Base-by-base conservation (phyloP, 192 early-diverging fungal species). In the Coemansia sp. region DNA sequence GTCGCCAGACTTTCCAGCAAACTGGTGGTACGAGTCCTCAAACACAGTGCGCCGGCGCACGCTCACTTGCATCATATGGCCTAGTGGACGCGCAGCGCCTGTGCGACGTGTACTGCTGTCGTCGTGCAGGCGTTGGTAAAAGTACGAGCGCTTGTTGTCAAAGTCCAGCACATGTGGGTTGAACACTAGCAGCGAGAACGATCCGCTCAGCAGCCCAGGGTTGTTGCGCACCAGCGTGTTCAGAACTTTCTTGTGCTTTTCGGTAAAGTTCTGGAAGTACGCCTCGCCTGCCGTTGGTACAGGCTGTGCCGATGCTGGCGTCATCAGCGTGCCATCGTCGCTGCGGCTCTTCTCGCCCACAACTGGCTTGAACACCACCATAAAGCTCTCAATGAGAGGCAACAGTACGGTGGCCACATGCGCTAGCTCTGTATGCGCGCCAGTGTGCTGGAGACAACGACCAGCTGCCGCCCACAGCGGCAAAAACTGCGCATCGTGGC, bases 71-170 rank as follows among this genome's bases (percentile, higher is more conserved):
- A 98, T 71, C 4, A 86, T 74, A 7, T 88, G 84, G 1, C 70
- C 70, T 10, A 79, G 50, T 11, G 64, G 66, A 4, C 70, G 67
- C 40, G 61, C 15, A 82, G 20, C 87, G 82, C 15, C 88, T 80
- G 44, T 48, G 49, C 61, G 47, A 28, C 56, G 51, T n/a, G 36
- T 55, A n/a, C 60, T 54, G 51, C 79, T 81, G 47, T 92, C 87
- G 73, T 96, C 94, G 73, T 95, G 95, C 52, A 98, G 82, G 58
- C 95, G 93, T 71, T 95, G 94, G 59, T 85, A 88, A 72, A 98
- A 98, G 83, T 96, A 99, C 64, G 95, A 94, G 20, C 95, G 86
- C 82, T 99, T 99, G 84, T 97, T 99, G 83, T 99, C 97, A 81
- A 99, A 99, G 64, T 99, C 95, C 44, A 99, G 82, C 63, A 97